Evolutionary conservation across 179 eudicot genomes (phyloP).

Genomic region (Corrigiola litoralis): DNA sequence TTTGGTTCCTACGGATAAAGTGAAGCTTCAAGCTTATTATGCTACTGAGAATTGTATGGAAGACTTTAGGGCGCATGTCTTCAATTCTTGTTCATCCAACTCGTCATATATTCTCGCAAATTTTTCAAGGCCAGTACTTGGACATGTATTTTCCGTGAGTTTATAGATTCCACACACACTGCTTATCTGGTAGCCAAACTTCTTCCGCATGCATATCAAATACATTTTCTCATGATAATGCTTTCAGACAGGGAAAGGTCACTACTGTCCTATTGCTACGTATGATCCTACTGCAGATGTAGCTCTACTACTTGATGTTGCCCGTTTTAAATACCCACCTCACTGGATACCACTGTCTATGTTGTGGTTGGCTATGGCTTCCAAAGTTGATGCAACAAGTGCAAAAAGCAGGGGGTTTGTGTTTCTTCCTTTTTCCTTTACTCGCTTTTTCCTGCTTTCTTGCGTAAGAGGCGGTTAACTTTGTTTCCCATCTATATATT

Average conservation of each 20-base stretch:
- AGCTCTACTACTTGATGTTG: background rate
- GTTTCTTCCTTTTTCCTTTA: no score
- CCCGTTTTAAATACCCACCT: constrained; percentile 4
- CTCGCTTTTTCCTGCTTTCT: no score
- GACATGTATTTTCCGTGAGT: background rate
- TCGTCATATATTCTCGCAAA: constrained; percentile 12
- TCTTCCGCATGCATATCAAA: no score
- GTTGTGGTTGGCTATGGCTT: constrained; percentile 9
- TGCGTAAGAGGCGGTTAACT: no score
- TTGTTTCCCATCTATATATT: no score
- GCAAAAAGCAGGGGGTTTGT: constrained; percentile 7
- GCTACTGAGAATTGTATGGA: background rate
- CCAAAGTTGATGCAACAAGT: background rate
- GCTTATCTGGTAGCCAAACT: no score
- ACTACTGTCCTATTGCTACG: constrained; percentile 3
- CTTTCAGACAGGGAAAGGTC: background rate
- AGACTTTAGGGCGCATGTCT: background rate
- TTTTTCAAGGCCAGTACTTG: background rate
- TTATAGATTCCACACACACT: background rate
- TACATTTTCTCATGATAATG: no score
- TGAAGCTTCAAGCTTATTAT: background rate
- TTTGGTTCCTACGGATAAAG: background rate
- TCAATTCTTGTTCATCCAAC: background rate
- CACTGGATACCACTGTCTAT: background rate
- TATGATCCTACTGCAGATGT: background rate